phyloP scores from a whole-genome alignment of 768 basidiomycete genomes.

The Phanerochaete sordida region DNA sequence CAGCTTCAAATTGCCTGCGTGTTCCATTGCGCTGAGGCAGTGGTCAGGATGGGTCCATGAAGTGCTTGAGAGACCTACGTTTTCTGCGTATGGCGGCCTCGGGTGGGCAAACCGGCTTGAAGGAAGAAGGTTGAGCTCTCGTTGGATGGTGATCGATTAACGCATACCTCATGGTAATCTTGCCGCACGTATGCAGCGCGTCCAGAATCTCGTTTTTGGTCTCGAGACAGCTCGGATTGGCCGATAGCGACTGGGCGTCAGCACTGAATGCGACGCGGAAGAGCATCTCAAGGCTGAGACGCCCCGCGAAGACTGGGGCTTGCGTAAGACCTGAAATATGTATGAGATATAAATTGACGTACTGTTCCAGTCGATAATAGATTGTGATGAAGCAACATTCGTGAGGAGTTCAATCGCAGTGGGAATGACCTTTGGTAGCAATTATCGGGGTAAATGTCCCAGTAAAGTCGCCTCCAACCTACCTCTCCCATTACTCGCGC shows the following conservation, averaged over 20 bases:
- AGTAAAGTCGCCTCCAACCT: not conserved
- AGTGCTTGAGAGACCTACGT: not conserved
- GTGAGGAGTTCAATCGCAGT: not conserved
- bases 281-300: too few species aligned
- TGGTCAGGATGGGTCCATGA: not conserved
- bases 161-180: not conserved
- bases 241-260: too few species aligned
- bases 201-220: too few species aligned
- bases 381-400: not conserved
- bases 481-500: conserved; percentile 1
- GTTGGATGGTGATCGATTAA: too few species aligned
- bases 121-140: too few species aligned
- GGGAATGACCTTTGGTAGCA: not conserved
- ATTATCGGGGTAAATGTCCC: not conserved
- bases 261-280: too few species aligned
- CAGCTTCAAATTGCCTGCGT: not conserved
- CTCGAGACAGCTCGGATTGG: too few species aligned
- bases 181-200: not conserved
- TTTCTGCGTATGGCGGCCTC: too few species aligned
- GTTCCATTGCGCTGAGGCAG: not conserved
- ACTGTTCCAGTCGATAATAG: conserved; percentile 1
- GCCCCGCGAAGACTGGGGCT: too few species aligned
- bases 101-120: too few species aligned
- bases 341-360: too few species aligned
- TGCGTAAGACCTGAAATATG: too few species aligned